Base-by-base conservation (phyloP, 2,329 filamentous ascomycete genomes). In the Hymenoscyphus scutula region DNA sequence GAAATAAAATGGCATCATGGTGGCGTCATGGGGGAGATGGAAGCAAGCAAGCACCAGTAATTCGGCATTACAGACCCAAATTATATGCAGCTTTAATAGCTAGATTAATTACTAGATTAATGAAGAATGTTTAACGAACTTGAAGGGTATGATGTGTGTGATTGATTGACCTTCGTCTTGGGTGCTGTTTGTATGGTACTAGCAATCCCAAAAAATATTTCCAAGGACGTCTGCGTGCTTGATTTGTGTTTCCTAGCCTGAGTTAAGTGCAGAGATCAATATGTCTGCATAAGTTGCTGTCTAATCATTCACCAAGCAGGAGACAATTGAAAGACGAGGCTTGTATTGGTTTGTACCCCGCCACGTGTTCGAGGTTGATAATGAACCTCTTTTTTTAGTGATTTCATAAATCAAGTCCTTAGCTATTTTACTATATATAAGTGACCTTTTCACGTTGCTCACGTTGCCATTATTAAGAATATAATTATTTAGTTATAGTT, bases 321-420 rank as follows among this genome's bases (percentile, higher is more conserved):
- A 13, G 11, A 37, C 13, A 13, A 37, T 37, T 37, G 11, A 37
- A 45, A 7, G 15, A 19, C 15, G 17, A 45, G 38, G 38, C n/a
- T 48, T 48, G n/a, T 23, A 45, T 45, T 48, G 45, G 7, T 25
- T 51, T 51, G 45, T 51, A 51, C 45, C 45, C 45, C 45, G 45
- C 45, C 45, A 51, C 45, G 45, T 51, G 45, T 51, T 51, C 45
- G 23, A 23, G 45, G 25, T 51, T 23, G 45, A 7, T 23, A 48
- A 23, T 23, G 7, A 7, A 5, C 19, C 32, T 11, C 8, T 37
- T 37, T 37, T 11, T 37, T 37, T 37, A 13, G 11, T 10, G 13
- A 3, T 15, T 37, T 37, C 5, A 13, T 4, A 15, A 13, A 37
- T 37, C 34, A 37, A 13, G 34, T 2, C 17, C 34, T 37, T 37